Percentiles rank a stretch among this genome's conserved stretches.
These are phyloP conservation scores for Ensete glaucum DNA, from an alignment of 176 grass and related monocot species.

Conservation along the genomic window DNA sequence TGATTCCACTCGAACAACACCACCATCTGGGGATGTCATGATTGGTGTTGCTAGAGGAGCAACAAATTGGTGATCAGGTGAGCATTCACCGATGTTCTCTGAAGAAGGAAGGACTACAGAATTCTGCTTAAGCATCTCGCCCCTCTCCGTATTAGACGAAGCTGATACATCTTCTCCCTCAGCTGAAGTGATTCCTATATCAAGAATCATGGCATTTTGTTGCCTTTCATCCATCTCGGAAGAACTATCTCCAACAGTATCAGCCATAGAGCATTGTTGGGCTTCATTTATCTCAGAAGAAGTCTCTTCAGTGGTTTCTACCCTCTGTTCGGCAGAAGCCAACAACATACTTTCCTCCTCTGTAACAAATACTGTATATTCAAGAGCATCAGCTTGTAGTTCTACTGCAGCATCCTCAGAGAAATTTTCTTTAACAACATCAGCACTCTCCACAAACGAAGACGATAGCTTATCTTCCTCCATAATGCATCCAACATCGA, in stretches of 20 bases:
- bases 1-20: neutral
- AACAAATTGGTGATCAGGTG: neutral
- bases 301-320: neutral
- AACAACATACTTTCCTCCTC: no score
- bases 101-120: conserved; percentile 3
- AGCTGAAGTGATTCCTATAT: neutral
- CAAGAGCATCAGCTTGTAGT: no score
- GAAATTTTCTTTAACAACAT: conserved; percentile 7
- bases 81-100: no score
- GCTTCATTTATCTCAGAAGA: conserved; percentile 16
- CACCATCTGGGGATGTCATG: neutral
- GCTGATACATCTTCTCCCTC: neutral
- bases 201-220: neutral
- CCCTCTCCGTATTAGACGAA: neutral
- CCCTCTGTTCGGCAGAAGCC: conserved; percentile 26
- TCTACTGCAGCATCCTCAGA: conserved; percentile 25
- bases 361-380: no score
- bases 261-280: neutral
- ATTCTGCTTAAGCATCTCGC: neutral
- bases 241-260: neutral
- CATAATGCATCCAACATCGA: conserved; percentile 10
- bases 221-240: neutral
- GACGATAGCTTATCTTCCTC: conserved; percentile 27
- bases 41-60: neutral
- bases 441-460: conserved; percentile 25